These are phyloP conservation scores for Suillus decipiens DNA, from an alignment of 768 basidiomycete genomes.

Conservation along the genomic window DNA sequence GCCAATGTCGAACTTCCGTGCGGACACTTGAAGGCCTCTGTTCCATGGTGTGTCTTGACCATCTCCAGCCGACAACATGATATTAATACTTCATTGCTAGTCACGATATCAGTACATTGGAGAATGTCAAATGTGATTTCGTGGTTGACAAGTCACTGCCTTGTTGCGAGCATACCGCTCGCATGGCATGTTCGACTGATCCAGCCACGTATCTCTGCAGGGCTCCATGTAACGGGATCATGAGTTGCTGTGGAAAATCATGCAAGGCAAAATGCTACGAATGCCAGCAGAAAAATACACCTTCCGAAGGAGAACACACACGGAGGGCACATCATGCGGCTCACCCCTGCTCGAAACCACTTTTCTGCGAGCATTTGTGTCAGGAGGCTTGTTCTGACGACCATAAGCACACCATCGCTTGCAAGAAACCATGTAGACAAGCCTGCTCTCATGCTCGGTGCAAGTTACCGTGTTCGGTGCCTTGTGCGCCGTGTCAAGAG, in stretches of 20 bases:
- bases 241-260: slow-evolving; percentile 53
- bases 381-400: slow-evolving; percentile 46
- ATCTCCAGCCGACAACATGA: not conserved
- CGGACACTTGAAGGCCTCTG: slow-evolving; percentile 46
- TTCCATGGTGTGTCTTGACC: slow-evolving; percentile 48
- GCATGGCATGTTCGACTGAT: slow-evolving; percentile 50
- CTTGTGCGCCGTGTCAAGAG: slow-evolving; percentile 65
- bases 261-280: slow-evolving; percentile 51
- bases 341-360: slow-evolving; percentile 52
- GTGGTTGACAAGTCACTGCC: slow-evolving; percentile 47
- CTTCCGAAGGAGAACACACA: not conserved
- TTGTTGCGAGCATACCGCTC: slow-evolving; percentile 53
- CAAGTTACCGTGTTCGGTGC: slow-evolving; percentile 45
- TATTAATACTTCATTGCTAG: slow-evolving; percentile 32
- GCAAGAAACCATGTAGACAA: slow-evolving; percentile 52
- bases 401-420: slow-evolving; percentile 50
- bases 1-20: slow-evolving; percentile 54
- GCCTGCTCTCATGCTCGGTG: slow-evolving; percentile 56
- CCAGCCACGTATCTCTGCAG: slow-evolving; percentile 41
- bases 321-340: slow-evolving; percentile 37
- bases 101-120: slow-evolving; percentile 45
- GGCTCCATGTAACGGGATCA: slow-evolving; percentile 41
- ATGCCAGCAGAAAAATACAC: slow-evolving; percentile 41
- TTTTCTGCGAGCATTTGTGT: slow-evolving; percentile 62
- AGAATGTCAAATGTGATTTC: slow-evolving; percentile 43